Evolutionary conservation across 495 filamentous ascomycete genomes (phyloP), one percentile per base, ranked within the genome.

Genomic region (Xylaria scruposa): DNA sequence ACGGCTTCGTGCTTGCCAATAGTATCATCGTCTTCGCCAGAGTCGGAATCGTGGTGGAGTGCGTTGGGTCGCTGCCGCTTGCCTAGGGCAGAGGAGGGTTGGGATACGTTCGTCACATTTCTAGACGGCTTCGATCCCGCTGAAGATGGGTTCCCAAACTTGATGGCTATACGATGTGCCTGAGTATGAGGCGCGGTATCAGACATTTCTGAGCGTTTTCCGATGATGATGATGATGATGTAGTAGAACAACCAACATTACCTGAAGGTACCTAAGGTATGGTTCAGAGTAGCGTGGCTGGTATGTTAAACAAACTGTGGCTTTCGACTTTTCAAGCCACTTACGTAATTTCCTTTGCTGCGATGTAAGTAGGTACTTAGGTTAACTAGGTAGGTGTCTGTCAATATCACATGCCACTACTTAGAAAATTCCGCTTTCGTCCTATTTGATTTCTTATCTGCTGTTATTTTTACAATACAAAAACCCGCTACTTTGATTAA

Each of bases 11-110:
- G 72, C 15, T 73, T 78, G 46, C 68, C 67, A 10, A 72, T 64
- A 15, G 44, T 58, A 17, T 81, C 77, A 38, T 77, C 75, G 44
- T 81, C 78, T 56, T 72, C 78, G 8, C 73, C 80, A 0, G 81
- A 83, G 33, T 81, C 79, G 19, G 78, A 81, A 9, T 78, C 77
- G 46, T 81, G 70, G 36, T 77, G 46, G 1, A 79, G 70, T 3
- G 76, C 77, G 24, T 79, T 76, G 31, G 79, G 78, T 42, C 82
- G 74, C 29, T 83, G 81, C 51, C 81, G 81, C 66, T 82, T 83
- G 29, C 77, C 76, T 47, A 83, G 74, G 6, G 74, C 70, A 1
- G 78, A 79, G 8, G 76, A 60, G 19, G 80, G 82, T 24, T 78
- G 78, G 13, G 80, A 36, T 64, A 74, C 75, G 54, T 80, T 84